Base-by-base conservation (phyloP, 164 flowering plant species). In the Tinospora cordifolia region DNA sequence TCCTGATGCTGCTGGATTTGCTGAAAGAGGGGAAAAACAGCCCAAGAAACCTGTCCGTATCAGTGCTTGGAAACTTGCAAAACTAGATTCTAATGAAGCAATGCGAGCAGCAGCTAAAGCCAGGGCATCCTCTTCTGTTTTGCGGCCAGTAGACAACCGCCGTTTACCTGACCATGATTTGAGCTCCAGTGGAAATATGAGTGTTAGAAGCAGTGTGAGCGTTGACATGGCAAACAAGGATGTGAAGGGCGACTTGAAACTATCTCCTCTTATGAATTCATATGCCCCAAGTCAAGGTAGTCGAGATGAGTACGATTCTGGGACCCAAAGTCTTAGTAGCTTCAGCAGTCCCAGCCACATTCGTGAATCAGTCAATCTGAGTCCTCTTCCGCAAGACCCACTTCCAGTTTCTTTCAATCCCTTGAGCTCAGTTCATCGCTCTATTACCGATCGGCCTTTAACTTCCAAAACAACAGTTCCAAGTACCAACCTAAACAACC, bases 41-140 rank as follows among this genome's bases (percentile, higher is more conserved):
- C 85, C 85, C 22, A 89, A 88, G 77, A 78, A 80, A 70, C 85
- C 87, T 39, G 96, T 94, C 26, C 79, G 86, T n/a, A 78, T 86
- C 65, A 94, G 96, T 76, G 97, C 97, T 13, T 92, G 98, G 98
- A 92, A 86, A 84, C 97, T 94, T 62, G 97, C 99, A 58, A 94
- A 86, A 72, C 79, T 94, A 64, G 97, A 92, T 70, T 89, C 97
- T 0, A 82, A 59, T 65, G 97, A 92, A 76, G 99, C 93, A 8
- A 75, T 89, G 84, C 84, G 78, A 80, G 99, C 96, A 14, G 99
- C 92, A 40, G 96, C 92, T 67, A 94, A 85, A 76, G 99, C 99
- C 38, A 81, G 97, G 80, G 99, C 96, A 44, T 92, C 99, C 11
- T 94, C 99, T 8, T 94, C 99, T 63, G 97, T 92, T 54, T 72